Conservation (phyloP, 176 grass and related monocot genomes). For the Avena eriantha region DNA sequence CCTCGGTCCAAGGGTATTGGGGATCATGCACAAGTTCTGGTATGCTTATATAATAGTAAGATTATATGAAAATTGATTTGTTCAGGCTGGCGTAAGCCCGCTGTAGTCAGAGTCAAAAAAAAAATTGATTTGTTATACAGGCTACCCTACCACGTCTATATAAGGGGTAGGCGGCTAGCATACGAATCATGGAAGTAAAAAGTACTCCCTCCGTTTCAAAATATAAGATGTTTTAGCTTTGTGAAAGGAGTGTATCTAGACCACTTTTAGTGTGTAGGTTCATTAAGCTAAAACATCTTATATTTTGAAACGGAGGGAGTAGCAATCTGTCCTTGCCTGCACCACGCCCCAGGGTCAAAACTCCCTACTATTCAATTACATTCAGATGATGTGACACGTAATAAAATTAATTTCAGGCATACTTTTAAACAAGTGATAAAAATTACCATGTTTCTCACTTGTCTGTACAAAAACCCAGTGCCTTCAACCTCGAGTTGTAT, state of each 20-base stretch:
- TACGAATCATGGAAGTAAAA: constrained; percentile 1
- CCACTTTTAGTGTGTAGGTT: too few relatives aligned
- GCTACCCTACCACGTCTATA: not conserved
- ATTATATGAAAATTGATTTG: constrained; percentile 22
- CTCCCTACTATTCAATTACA: not conserved
- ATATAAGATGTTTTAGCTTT: too few relatives aligned
- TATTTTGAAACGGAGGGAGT: not conserved
- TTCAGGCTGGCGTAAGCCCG: too few relatives aligned
- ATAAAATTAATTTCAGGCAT: constrained; percentile 14
- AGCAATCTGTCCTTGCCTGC: not conserved
- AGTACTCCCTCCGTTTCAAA: too few relatives aligned
- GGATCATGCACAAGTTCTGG: not conserved
- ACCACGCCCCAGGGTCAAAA: not conserved
- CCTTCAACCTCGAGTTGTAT: constrained; percentile 96
- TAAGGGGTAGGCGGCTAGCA: constrained; percentile 1
- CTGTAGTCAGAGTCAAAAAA: too few relatives aligned
- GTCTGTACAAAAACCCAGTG: constrained; percentile 92
- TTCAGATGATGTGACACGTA: not conserved
- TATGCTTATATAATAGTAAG: not conserved
- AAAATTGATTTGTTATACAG: not conserved
- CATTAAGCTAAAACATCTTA: too few relatives aligned
- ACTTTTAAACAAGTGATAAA: constrained; percentile 16
- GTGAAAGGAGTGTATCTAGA: too few relatives aligned
- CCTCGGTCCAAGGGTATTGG: not conserved
- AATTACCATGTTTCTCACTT: constrained; percentile 99